phyloP scores from a whole-genome alignment of 2,329 filamentous ascomycete genomes.

The Penicillium olsonii region DNA sequence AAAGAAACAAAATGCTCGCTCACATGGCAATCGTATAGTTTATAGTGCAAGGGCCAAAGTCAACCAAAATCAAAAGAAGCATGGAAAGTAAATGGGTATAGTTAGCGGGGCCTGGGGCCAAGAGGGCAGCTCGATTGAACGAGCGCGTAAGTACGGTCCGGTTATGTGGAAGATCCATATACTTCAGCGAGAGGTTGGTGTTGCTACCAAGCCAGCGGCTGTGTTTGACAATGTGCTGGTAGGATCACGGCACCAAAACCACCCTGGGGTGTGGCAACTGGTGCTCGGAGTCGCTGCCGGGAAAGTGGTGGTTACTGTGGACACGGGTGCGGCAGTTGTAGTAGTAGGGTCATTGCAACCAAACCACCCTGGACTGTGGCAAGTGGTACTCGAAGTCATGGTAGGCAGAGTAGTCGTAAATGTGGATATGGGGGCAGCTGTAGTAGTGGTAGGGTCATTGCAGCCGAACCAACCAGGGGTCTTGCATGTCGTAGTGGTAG shows the following conservation, averaged over 20 bases:
- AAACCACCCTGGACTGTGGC: constrained; percentile 33
- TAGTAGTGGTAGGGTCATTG: constrained; percentile 34
- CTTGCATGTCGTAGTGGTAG: constrained; percentile 36
- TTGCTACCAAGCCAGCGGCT: background rate
- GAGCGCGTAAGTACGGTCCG: background rate
- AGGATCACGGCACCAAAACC: background rate
- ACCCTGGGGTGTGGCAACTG: no score
- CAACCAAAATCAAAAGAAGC: background rate
- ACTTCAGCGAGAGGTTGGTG: no score
- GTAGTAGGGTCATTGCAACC: constrained; percentile 32
- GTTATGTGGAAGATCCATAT: background rate
- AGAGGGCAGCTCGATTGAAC: background rate
- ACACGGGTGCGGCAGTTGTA: background rate
- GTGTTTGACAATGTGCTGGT: background rate
- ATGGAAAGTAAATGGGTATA: constrained; percentile 8
- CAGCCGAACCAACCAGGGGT: constrained; percentile 43
- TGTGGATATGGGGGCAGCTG: constrained; percentile 18
- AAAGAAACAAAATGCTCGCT: constrained; percentile 4
- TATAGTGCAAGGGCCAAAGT: background rate
- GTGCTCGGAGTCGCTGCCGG: no score
- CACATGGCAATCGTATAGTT: constrained; percentile 5
- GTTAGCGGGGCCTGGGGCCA: background rate
- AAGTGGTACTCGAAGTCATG: constrained; percentile 23
- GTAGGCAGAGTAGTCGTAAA: constrained; percentile 3
- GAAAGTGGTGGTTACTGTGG: background rate